phyloP scores from a whole-genome alignment of 2,329 filamentous ascomycete genomes.

The Penicillium frequentans region DNA sequence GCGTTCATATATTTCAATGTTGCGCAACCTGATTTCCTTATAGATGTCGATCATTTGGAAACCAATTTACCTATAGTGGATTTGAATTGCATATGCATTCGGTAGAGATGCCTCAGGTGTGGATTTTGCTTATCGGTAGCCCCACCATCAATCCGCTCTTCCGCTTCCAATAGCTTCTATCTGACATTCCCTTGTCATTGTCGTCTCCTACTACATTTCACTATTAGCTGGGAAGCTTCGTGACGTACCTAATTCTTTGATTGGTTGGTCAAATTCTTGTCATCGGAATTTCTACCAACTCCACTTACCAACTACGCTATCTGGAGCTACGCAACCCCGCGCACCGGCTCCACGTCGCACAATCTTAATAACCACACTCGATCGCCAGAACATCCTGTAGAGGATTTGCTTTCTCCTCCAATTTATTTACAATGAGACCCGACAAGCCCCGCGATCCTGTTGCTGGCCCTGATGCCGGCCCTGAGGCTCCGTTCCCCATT shows the following conservation, averaged over 20 bases:
- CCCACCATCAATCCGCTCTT: constrained; percentile 8
- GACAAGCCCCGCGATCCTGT: constrained; percentile 63
- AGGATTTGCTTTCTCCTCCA: background rate
- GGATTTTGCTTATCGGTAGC: constrained; percentile 13
- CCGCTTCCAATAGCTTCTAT: background rate
- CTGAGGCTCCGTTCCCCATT: constrained; percentile 76
- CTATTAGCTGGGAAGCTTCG: background rate
- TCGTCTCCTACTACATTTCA: background rate
- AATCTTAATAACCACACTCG: background rate
- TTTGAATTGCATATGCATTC: background rate
- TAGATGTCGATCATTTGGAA: background rate
- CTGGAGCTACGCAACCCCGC: background rate
- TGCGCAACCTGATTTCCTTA: background rate
- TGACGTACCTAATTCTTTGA: background rate
- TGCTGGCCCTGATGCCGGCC: constrained; percentile 71
- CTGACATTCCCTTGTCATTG: constrained; percentile 1
- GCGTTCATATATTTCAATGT: background rate
- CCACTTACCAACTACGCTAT: background rate
- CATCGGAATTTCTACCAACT: background rate
- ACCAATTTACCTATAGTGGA: background rate
- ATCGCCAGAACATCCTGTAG: background rate
- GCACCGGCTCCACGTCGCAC: background rate
- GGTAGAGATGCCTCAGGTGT: background rate
- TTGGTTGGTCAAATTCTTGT: background rate
- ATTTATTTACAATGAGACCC: constrained; percentile 43